These are phyloP conservation scores for Barbatosphaeria neglecta DNA, from an alignment of 495 filamentous ascomycete species.

Conservation along the genomic window DNA sequence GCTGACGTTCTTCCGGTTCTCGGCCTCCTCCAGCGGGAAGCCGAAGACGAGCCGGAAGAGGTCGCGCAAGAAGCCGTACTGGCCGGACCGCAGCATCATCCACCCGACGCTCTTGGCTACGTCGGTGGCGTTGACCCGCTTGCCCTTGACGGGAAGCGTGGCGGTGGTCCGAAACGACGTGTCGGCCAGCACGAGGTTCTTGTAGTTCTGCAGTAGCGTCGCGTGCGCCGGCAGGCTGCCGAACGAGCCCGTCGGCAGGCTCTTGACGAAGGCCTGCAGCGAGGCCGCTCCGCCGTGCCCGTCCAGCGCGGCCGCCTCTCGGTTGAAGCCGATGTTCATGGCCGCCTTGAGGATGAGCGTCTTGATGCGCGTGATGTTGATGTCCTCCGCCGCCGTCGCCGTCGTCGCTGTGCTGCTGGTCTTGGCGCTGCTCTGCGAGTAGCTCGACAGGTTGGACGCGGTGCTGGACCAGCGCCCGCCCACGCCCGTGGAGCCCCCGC, in stretches of 20 bases:
- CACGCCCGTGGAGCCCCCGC: conserved; percentile 23
- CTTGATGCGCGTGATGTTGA: conserved; percentile 62
- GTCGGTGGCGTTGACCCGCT: conserved; percentile 52
- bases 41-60: conserved; percentile 78
- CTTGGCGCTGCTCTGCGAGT: conserved; percentile 56
- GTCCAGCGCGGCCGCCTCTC: conserved; percentile 26
- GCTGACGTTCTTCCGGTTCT: conserved; percentile 36
- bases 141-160: conserved; percentile 39
- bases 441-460: conserved; percentile 60
- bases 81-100: conserved; percentile 43
- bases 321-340: conserved; percentile 60
- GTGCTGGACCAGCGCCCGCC: conserved; percentile 61
- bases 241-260: conserved; percentile 65
- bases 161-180: conserved; percentile 47
- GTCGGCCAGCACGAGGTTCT: conserved; percentile 60
- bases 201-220: conserved; percentile 62
- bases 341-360: conserved; percentile 71
- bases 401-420: conserved; percentile 67
- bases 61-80: conserved; percentile 66
- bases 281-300: conserved; percentile 24
- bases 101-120: conserved; percentile 63
- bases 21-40: conserved; percentile 64
- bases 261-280: conserved; percentile 61
- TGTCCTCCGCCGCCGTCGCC: conserved; percentile 54
- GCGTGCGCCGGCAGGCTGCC: conserved; percentile 59